Evolutionary conservation across 2,329 filamentous ascomycete species (phyloP).

Genomic region (Xylaria digitata): DNA sequence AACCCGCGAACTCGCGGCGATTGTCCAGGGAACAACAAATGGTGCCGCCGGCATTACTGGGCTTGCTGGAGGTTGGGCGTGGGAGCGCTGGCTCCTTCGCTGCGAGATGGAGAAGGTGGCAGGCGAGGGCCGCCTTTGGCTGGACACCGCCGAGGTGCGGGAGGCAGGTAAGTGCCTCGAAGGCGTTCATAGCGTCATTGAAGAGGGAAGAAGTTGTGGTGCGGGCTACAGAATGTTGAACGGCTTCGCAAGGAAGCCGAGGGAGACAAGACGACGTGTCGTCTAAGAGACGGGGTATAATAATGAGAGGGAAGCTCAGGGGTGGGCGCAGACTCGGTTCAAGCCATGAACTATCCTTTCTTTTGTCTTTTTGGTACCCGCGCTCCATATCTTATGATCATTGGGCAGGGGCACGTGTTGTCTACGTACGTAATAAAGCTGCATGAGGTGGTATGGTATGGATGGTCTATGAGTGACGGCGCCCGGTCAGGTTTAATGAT

Average conservation of each 20-base stretch:
- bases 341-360: conserved; percentile 12
- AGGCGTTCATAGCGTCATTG: conserved; percentile 69
- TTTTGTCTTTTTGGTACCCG: conserved; percentile 21
- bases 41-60: conserved; percentile 81
- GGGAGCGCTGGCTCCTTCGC: conserved; percentile 96
- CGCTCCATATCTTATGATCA: background rate
- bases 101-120: conserved; percentile 83
- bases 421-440: conserved; percentile 28
- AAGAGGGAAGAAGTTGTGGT: conserved; percentile 70
- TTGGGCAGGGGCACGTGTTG: conserved; percentile 7
- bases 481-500: conserved; percentile 16
- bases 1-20: conserved; percentile 69
- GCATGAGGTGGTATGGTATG: conserved; percentile 10
- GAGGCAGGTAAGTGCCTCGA: conserved; percentile 70
- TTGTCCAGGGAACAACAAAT: conserved; percentile 74
- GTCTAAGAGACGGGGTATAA: conserved; percentile 5
- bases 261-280: conserved; percentile 8
- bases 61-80: conserved; percentile 86
- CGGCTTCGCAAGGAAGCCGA: conserved; percentile 73
- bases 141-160: conserved; percentile 64
- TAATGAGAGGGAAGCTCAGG: background rate
- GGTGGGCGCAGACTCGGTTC: background rate
- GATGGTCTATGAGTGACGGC: conserved; percentile 13
- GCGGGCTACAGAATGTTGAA: conserved; percentile 71
- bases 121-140: conserved; percentile 70